phyloP scores from a whole-genome alignment of 768 basidiomycete genomes.

The Leccinum aurantiacum region DNA sequence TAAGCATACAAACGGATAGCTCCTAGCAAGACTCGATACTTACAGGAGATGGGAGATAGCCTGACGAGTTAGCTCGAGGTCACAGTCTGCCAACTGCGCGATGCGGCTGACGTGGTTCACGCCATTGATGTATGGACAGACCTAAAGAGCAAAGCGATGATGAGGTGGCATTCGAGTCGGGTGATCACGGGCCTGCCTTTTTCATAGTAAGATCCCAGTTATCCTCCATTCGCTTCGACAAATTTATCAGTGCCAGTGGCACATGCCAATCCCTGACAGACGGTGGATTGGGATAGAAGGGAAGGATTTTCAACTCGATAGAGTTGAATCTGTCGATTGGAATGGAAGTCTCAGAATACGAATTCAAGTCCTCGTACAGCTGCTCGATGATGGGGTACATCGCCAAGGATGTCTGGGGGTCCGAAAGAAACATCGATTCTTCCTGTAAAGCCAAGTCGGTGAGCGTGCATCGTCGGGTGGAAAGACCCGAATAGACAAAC shows the following conservation, averaged over 20 bases:
- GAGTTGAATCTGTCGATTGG: slow-evolving; percentile 89
- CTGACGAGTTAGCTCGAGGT: slow-evolving; percentile 75
- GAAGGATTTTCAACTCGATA: slow-evolving; percentile 93
- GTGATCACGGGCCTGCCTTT: slow-evolving; percentile 51
- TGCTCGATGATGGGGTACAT: slow-evolving; percentile 90
- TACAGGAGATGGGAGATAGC: slow-evolving; percentile 92
- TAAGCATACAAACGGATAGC: slow-evolving; percentile 4
- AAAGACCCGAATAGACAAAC: slow-evolving; percentile 43
- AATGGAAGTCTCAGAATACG: slow-evolving; percentile 95
- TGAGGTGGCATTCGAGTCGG: neutral
- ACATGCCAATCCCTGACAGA: slow-evolving; percentile 94
- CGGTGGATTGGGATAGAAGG: slow-evolving; percentile 94
- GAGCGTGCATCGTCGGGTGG: neutral
- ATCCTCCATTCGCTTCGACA: slow-evolving; percentile 76
- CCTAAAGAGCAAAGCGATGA: slow-evolving; percentile 32
- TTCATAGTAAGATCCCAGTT: slow-evolving; percentile 97
- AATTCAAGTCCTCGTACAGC: slow-evolving; percentile 95
- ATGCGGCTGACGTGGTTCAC: slow-evolving; percentile 90
- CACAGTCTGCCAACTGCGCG: slow-evolving; percentile 88
- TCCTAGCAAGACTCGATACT: slow-evolving; percentile 26
- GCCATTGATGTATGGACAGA: slow-evolving; percentile 84
- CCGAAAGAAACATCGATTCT: slow-evolving; percentile 88
- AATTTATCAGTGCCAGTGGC: slow-evolving; percentile 83
- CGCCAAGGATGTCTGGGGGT: slow-evolving; percentile 59
- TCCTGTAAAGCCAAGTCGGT: slow-evolving; percentile 47